Evolutionary conservation across 2,329 filamentous ascomycete genomes (phyloP), one percentile per base, ranked within the genome.

Genomic region (Periconia digitata): DNA sequence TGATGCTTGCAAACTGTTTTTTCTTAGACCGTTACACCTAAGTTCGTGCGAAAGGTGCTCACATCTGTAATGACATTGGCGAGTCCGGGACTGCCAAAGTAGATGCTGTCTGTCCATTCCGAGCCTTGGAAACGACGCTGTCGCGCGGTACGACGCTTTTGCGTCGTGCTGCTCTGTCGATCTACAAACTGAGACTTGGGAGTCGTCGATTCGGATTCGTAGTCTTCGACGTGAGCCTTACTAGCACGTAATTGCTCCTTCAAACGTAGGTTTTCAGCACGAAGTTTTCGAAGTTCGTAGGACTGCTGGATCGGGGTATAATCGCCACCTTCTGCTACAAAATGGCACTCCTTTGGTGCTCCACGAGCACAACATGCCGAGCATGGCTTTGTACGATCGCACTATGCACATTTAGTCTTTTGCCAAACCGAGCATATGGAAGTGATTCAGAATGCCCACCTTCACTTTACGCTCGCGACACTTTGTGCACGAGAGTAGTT

Each of bases 401-500:
- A 78, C 74, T 76, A 39, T 43, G 36, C 53, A 50, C 50, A 17
- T 12, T 52, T 32, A 52, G 43, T 40, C 37, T 16, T 39, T n/a
- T 10, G 10, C 16, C 5, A n/a, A 37, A 21, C 29, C 10, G 18
- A 39, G n/a, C 3, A 21, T 6, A 40, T n/a, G 34, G 38, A 32
- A 24, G 4, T 41, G 20, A 2, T 21, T n/a, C 10, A 6, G 16
- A 18, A 21, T 40, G 54, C 66, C 43, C 51, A 76, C 74, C 65
- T 77, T 77, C 47, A 78, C 74, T 50, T 78, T 78, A 24, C 76
- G 66, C 50, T 77, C 74, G 42, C 75, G 67, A 55, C 76, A 78
- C 53, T 76, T 77, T 4, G 74, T 77, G 49, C 76, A 78, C 12
- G 75, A 77, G 1, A 77, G 64, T 4, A 76, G 63, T 50, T 77